Percentiles rank a stretch among this genome's conserved stretches.
Conservation (phyloP, 768 basidiomycete genomes). For the Rhizopogon vulgaris region DNA sequence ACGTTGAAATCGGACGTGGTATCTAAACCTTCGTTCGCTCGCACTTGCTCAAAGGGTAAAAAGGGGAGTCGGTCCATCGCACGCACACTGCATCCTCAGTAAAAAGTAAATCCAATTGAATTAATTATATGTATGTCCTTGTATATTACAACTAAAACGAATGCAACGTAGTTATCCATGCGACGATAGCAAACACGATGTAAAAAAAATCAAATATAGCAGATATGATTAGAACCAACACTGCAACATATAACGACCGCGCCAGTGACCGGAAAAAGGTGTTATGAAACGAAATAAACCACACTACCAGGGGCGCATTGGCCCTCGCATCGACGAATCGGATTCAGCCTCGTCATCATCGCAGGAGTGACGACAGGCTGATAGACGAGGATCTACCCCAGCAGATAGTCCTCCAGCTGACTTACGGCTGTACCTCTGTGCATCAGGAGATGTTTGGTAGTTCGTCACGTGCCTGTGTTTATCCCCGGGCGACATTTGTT, state of each 20-base stretch:
- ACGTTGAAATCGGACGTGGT: background rate
- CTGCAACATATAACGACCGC: constrained; percentile 3
- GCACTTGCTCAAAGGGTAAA: background rate
- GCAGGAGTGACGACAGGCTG: constrained; percentile 19
- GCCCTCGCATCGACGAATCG: constrained; percentile 27
- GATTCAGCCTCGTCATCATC: constrained; percentile 33
- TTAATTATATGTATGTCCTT: background rate
- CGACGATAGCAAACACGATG: constrained; percentile 6
- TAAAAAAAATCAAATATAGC: constrained; percentile 4
- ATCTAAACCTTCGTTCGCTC: background rate
- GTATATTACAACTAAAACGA: constrained; percentile 5
- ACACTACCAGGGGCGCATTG: constrained; percentile 42
- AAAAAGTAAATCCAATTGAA: background rate
- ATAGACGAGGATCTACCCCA: constrained; percentile 17
- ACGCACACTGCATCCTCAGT: background rate
- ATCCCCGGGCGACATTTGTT: constrained; percentile 11
- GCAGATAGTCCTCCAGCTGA: constrained; percentile 10
- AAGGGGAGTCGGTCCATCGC: background rate
- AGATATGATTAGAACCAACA: constrained; percentile 4
- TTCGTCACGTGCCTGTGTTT: background rate
- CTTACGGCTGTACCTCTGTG: constrained; percentile 14
- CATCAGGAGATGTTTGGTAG: constrained; percentile 8
- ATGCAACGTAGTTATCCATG: background rate
- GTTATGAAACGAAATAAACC: background rate
- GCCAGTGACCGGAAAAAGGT: no score